Evolutionary conservation across 1,139 yeast genomes (phyloP).

Genomic region (Saccharomycopsis hybrid): DNA sequence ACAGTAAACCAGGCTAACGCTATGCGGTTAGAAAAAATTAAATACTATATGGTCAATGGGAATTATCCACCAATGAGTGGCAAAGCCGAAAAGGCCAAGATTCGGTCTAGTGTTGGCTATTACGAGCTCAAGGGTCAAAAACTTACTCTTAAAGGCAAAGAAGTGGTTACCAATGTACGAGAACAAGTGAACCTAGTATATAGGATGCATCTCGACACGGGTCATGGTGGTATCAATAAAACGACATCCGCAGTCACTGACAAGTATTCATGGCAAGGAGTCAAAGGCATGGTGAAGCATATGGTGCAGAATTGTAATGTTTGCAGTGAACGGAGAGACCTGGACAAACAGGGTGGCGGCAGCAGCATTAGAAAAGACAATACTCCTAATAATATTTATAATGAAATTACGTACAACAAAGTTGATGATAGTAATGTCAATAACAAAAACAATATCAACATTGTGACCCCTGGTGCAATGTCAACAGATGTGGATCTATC

Average conservation of each 20-base stretch:
- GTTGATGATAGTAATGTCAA: neutral
- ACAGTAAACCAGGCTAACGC: conserved; percentile 5
- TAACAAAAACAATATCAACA: neutral
- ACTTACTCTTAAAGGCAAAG: conserved; percentile 70
- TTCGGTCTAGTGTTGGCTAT: conserved; percentile 76
- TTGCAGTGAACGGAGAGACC: conserved; percentile 66
- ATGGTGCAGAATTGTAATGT: conserved; percentile 72
- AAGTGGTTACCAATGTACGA: conserved; percentile 71
- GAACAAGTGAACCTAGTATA: conserved; percentile 71
- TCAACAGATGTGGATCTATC: neutral
- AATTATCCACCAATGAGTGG: conserved; percentile 79
- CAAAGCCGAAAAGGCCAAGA: conserved; percentile 75
- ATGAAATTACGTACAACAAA: neutral
- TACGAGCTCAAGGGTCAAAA: conserved; percentile 62
- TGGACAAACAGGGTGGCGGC: neutral
- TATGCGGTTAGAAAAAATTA: conserved; percentile 64
- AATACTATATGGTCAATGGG: conserved; percentile 75
- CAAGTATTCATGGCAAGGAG: conserved; percentile 84
- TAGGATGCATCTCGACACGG: conserved; percentile 50
- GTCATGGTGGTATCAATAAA: conserved; percentile 88
- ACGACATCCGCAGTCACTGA: conserved; percentile 75
- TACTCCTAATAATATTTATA: neutral
- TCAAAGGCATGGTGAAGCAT: conserved; percentile 79
- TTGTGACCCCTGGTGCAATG: neutral
- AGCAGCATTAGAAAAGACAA: neutral